Evolutionary conservation across 768 basidiomycete species (phyloP).

Genomic region (Mrakia frigida): DNA sequence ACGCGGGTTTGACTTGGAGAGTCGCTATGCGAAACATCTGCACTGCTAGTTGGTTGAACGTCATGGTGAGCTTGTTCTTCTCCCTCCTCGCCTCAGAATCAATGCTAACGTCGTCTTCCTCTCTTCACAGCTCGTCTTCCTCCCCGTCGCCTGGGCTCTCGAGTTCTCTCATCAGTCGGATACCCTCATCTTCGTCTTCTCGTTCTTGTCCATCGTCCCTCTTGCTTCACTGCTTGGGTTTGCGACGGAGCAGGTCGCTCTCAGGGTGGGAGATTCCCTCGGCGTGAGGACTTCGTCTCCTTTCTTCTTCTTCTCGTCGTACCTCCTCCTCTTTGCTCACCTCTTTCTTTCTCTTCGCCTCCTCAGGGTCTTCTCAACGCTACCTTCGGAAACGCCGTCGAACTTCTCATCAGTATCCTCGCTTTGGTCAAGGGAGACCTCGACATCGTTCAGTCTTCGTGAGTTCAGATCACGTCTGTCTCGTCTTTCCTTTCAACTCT

Average conservation of each 20-base stretch:
- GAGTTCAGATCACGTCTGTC: background rate
- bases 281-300: slow-evolving; percentile 4
- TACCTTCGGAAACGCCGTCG: slow-evolving; percentile 32
- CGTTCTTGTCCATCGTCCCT: slow-evolving; percentile 29
- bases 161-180: slow-evolving; percentile 17
- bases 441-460: slow-evolving; percentile 27
- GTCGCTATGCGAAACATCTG: slow-evolving; percentile 16
- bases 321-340: background rate
- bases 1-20: slow-evolving; percentile 29
- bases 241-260: slow-evolving; percentile 29
- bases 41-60: slow-evolving; percentile 29
- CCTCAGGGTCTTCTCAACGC: slow-evolving; percentile 27
- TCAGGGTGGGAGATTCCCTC: slow-evolving; percentile 28
- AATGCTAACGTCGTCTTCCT: background rate
- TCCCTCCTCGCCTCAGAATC: background rate
- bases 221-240: slow-evolving; percentile 31
- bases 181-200: slow-evolving; percentile 28
- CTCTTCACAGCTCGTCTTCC: slow-evolving; percentile 21
- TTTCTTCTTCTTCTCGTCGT: background rate
- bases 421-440: slow-evolving; percentile 32
- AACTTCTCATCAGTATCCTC: slow-evolving; percentile 31
- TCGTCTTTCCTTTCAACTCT: no score
- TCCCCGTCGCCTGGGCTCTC: slow-evolving; percentile 27
- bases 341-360: background rate
- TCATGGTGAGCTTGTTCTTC: slow-evolving; percentile 16